Percentiles rank a stretch among this genome's conserved stretches.
These are phyloP conservation scores for Xylariales sp. DNA, from an alignment of 2,329 filamentous ascomycete genomes.

Conservation along the genomic window DNA sequence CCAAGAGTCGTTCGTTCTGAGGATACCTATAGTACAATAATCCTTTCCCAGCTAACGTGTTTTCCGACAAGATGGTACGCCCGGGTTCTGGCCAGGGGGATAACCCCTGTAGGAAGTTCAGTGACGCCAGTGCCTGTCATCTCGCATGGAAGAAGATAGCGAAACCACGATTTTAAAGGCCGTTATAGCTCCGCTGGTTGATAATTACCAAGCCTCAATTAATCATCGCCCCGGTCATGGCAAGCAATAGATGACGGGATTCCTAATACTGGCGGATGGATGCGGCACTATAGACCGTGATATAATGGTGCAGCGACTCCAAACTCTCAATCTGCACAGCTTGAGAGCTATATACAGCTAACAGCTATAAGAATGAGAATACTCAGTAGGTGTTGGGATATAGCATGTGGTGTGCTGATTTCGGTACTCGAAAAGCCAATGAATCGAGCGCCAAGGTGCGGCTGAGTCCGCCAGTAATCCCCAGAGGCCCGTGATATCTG, in stretches of 20 bases:
- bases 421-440: conserved; percentile 26
- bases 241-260: no score
- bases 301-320: neutral
- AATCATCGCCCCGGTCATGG: neutral
- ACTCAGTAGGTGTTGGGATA: neutral
- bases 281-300: no score
- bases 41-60: neutral
- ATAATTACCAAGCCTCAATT: neutral
- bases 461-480: conserved; percentile 18
- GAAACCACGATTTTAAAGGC: neutral
- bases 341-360: neutral
- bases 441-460: conserved; percentile 27
- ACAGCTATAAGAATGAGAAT: neutral
- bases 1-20: neutral
- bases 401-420: neutral
- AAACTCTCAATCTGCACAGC: neutral
- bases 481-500: neutral
- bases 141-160: neutral
- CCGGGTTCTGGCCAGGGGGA: neutral
- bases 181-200: neutral
- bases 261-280: neutral
- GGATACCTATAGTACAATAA: neutral
- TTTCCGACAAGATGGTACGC: neutral
- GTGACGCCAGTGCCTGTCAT: neutral
- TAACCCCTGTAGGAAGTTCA: neutral